Evolutionary conservation across 139 green algal genomes (phyloP).

Genomic region (Chlamydomonas schloesseri): DNA sequence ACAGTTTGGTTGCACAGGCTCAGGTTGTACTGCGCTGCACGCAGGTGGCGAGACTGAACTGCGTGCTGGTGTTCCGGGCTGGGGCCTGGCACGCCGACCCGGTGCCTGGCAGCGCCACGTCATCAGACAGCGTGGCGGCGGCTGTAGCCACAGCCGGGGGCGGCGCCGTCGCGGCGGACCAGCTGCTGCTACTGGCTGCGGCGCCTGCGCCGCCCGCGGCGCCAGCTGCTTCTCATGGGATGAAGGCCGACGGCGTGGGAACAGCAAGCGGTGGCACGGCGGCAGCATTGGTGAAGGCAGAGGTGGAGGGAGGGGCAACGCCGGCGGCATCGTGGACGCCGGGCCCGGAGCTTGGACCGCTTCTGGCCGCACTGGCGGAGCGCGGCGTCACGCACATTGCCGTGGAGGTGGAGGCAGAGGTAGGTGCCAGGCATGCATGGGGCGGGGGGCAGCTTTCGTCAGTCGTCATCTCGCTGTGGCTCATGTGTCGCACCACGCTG

Average conservation of each 20-base stretch:
- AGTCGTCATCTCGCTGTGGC: too few relatives aligned
- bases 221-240: not conserved
- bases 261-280: too few relatives aligned
- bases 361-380: slow-evolving; percentile 20
- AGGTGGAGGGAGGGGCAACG: too few relatives aligned
- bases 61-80: slow-evolving; percentile 21
- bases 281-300: too few relatives aligned
- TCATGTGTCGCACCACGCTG: too few relatives aligned
- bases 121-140: slow-evolving; percentile 13
- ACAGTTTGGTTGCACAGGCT: too few relatives aligned
- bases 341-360: not conserved
- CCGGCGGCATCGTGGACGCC: too few relatives aligned
- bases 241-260: not conserved
- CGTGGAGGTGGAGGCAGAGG: not conserved
- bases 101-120: not conserved
- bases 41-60: slow-evolving; percentile 19
- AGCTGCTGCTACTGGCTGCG: slow-evolving; percentile 31
- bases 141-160: not conserved
- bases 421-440: too few relatives aligned
- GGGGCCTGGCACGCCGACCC: slow-evolving; percentile 27
- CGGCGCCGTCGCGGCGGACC: slow-evolving; percentile 20
- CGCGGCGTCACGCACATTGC: not conserved
- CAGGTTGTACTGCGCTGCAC: too few relatives aligned
- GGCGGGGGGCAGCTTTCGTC: too few relatives aligned
- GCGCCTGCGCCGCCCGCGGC: not conserved